A percentile compares a stretch with the other conserved stretches of the same genome.
Evolutionary conservation across 1,139 yeast species (phyloP).

Genomic region (Kluyveromyces sp.): DNA sequence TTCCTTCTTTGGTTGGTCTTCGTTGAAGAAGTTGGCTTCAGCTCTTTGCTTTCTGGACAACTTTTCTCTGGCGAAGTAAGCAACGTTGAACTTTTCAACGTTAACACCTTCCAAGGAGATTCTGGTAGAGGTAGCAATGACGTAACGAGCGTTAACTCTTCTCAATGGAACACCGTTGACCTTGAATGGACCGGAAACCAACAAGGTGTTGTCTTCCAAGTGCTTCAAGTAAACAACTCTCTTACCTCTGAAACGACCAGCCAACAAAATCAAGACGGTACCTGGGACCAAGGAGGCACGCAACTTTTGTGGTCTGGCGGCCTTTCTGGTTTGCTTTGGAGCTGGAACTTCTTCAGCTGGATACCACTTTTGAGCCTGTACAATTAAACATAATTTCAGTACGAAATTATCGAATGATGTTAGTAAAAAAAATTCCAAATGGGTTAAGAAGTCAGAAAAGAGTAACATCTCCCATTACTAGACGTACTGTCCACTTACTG

Average conservation of each 20-base stretch:
- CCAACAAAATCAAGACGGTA: conserved; percentile 94
- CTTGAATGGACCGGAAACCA: conserved; percentile 99
- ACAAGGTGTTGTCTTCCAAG: conserved; percentile 97
- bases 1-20: conserved; percentile 61
- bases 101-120: conserved; percentile 75
- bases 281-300: conserved; percentile 98
- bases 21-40: conserved; percentile 95
- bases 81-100: conserved; percentile 87
- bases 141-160: conserved; percentile 98
- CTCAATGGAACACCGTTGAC: conserved; percentile 99
- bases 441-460: too few species aligned
- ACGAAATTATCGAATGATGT: not conserved
- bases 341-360: conserved; percentile 90
- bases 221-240: conserved; percentile 98
- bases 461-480: too few species aligned
- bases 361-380: conserved; percentile 84
- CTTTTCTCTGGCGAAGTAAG: conserved; percentile 97
- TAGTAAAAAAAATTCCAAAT: not conserved
- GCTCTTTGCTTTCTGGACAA: conserved; percentile 67
- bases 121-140: conserved; percentile 96
- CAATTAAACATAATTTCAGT: not conserved
- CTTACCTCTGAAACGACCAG: conserved; percentile 99
- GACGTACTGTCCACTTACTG: too few species aligned
- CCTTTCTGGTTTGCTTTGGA: conserved; percentile 82
- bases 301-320: conserved; percentile 90